Conservation (phyloP, 768 basidiomycete species). For the Suillus luteus region DNA sequence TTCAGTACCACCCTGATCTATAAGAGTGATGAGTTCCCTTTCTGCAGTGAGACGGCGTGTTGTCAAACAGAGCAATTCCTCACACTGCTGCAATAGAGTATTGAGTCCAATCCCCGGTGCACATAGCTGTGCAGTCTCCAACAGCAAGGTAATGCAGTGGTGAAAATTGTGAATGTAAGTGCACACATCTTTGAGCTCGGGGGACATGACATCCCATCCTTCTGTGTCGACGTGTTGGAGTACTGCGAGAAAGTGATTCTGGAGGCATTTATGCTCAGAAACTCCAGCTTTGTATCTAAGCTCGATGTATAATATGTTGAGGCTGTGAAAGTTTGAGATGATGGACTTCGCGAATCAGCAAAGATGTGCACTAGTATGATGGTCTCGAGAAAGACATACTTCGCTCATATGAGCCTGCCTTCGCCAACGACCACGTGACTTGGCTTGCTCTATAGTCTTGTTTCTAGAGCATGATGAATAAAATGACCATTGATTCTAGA, state of each 20-base stretch:
- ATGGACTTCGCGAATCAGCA: background rate
- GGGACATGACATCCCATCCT: conserved; percentile 1
- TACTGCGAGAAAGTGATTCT: background rate
- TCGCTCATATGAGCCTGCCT: background rate
- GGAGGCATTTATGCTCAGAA: background rate
- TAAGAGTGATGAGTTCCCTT: background rate
- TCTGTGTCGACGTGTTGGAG: background rate
- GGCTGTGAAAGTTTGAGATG: background rate
- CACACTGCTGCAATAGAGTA: background rate
- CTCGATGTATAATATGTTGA: background rate
- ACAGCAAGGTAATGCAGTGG: background rate
- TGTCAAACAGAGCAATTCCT: background rate
- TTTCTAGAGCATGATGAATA: background rate
- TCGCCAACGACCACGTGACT: background rate
- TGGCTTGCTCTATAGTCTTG: background rate
- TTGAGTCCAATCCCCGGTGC: background rate
- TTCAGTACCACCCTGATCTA: background rate
- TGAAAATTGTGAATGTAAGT: background rate
- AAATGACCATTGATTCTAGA: background rate
- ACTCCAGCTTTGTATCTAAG: background rate
- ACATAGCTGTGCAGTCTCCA: background rate
- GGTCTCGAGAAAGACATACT: background rate
- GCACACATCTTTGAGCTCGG: background rate
- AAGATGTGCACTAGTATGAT: background rate
- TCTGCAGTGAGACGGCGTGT: background rate